Conservation (phyloP, 352 stramenopile species). For the Phytophthora lateralis region DNA sequence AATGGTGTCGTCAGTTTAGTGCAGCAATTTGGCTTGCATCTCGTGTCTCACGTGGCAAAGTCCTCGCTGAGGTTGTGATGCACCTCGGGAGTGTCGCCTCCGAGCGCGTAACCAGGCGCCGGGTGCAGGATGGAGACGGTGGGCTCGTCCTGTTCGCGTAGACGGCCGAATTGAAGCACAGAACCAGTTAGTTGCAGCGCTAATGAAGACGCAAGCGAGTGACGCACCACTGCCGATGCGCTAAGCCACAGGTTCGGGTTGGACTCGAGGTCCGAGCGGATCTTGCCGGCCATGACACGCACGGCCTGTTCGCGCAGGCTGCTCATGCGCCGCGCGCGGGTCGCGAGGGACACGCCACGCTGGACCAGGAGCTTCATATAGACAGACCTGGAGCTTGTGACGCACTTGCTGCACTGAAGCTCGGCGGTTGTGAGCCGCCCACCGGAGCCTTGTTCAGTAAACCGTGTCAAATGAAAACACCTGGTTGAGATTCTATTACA, state of each 20-base stretch:
- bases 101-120: slow-evolving; percentile 60
- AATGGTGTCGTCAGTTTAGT: slow-evolving; percentile 7
- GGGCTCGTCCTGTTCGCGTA: slow-evolving; percentile 64
- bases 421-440: slow-evolving; percentile 21
- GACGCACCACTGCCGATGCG: slow-evolving; percentile 71
- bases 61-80: slow-evolving; percentile 48
- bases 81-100: slow-evolving; percentile 28
- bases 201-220: not conserved
- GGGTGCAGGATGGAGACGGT: slow-evolving; percentile 86
- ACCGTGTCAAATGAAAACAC: no score
- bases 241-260: slow-evolving; percentile 88
- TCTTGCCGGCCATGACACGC: slow-evolving; percentile 60
- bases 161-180: slow-evolving; percentile 3
- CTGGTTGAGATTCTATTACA: no score
- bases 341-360: slow-evolving; percentile 23
- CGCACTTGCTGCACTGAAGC: not conserved
- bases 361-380: slow-evolving; percentile 42
- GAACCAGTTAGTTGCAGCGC: not conserved
- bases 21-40: not conserved
- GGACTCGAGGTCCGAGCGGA: slow-evolving; percentile 71
- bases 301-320: slow-evolving; percentile 68
- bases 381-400: slow-evolving; percentile 1
- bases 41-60: slow-evolving; percentile 34
- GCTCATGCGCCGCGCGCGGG: slow-evolving; percentile 45
- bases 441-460: not conserved